phyloP scores from a whole-genome alignment of 495 filamentous ascomycete species.

The Lasiosphaeria miniovina region DNA sequence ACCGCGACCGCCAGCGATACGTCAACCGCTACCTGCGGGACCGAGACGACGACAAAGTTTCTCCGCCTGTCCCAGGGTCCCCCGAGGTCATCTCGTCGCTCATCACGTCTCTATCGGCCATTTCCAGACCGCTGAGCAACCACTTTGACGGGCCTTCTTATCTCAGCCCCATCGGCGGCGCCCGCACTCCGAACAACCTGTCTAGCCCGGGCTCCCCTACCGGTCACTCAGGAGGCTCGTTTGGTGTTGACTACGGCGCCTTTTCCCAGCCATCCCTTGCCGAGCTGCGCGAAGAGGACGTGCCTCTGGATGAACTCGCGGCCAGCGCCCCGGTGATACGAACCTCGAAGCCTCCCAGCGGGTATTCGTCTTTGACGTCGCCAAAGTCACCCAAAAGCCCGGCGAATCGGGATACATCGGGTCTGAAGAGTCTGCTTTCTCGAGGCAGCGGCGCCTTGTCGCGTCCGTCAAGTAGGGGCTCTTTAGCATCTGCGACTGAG shows the following conservation, averaged over 20 bases:
- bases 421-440: constrained; percentile 44
- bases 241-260: constrained; percentile 69
- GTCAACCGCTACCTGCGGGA: constrained; percentile 29
- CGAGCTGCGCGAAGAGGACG: constrained; percentile 61
- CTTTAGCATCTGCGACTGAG: constrained; percentile 47
- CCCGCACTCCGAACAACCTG: constrained; percentile 40
- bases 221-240: constrained; percentile 47
- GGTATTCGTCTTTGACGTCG: constrained; percentile 65
- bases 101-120: constrained; percentile 86
- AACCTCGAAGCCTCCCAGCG: constrained; percentile 78
- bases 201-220: constrained; percentile 46
- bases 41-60: constrained; percentile 21
- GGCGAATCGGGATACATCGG: constrained; percentile 40
- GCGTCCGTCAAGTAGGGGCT: constrained; percentile 52
- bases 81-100: constrained; percentile 92
- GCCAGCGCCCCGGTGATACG: constrained; percentile 80
- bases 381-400: constrained; percentile 50
- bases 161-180: constrained; percentile 25
- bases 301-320: constrained; percentile 55
- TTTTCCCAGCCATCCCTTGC: constrained; percentile 45
- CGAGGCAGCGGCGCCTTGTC: constrained; percentile 41
- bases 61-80: constrained; percentile 58
- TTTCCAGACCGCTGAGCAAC: constrained; percentile 69
- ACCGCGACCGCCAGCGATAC: constrained; percentile 27
- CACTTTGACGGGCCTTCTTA: constrained; percentile 59